Conservation (phyloP, 768 basidiomycete genomes). For the Saitozyma podzolica region DNA sequence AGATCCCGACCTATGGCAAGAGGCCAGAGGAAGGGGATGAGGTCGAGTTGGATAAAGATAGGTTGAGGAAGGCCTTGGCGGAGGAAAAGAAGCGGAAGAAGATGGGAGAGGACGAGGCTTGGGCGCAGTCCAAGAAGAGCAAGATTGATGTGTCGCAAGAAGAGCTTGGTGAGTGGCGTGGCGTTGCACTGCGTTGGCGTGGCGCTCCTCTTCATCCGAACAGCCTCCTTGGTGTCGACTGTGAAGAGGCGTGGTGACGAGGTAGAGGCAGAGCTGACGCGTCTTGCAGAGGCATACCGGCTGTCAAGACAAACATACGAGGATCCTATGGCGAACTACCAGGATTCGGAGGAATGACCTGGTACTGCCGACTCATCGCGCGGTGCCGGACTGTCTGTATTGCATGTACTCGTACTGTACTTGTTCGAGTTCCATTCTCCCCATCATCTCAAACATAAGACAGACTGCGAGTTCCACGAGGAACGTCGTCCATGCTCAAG, state of each 20-base stretch:
- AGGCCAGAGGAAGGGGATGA: constrained; percentile 75
- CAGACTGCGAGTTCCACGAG: too few relatives aligned
- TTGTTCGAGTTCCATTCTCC: too few relatives aligned
- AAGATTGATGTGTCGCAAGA: constrained; percentile 82
- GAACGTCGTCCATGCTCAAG: too few relatives aligned
- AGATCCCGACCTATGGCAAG: constrained; percentile 66
- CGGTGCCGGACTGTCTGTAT: neutral
- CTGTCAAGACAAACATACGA: constrained; percentile 69
- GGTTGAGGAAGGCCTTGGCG: constrained; percentile 67
- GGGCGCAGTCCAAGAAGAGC: constrained; percentile 61
- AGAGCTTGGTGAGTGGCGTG: constrained; percentile 43
- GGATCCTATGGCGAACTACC: constrained; percentile 92
- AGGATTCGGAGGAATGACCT: constrained; percentile 57
- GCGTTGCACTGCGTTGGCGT: neutral
- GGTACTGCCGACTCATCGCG: neutral
- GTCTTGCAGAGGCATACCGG: constrained; percentile 73
- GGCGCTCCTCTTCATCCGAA: neutral
- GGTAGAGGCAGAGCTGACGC: neutral
- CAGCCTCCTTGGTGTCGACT: neutral
- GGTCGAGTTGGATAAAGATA: constrained; percentile 69
- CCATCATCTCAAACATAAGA: too few relatives aligned
- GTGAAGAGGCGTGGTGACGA: neutral
- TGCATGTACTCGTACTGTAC: too few relatives aligned
- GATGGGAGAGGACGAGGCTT: constrained; percentile 56
- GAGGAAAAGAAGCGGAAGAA: constrained; percentile 80